Evolutionary conservation across 106 monocot genomes (phyloP).

Genomic region (Triglochin maritima): DNA sequence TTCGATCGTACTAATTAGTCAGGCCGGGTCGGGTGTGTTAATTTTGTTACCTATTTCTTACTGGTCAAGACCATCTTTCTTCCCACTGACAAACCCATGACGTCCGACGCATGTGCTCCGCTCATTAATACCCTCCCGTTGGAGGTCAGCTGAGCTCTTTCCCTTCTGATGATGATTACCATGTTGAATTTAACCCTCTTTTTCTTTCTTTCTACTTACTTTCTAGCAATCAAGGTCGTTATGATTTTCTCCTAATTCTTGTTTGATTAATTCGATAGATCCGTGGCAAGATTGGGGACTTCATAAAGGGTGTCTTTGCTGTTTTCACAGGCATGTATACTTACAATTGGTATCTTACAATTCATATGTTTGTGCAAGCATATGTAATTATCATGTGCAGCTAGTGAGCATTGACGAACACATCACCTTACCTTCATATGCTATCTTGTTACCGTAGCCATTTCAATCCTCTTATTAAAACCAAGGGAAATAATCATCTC

Average conservation of each 20-base stretch:
- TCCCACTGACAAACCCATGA: constrained; percentile 68
- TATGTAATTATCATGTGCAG: too few species aligned
- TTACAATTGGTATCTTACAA: too few species aligned
- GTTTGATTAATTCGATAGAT: constrained; percentile 30
- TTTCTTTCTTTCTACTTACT: background rate
- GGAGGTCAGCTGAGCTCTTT: constrained; percentile 39
- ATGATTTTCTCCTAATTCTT: background rate
- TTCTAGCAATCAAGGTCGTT: background rate
- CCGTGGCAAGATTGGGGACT: constrained; percentile 74
- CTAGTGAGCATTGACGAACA: too few species aligned
- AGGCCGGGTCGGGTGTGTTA: background rate
- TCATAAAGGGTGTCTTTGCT: constrained; percentile 78
- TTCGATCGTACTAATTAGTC: too few species aligned
- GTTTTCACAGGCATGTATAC: constrained; percentile 78
- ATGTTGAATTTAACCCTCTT: background rate
- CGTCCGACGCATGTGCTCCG: constrained; percentile 66
- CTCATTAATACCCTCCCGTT: constrained; percentile 94
- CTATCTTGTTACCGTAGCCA: background rate
- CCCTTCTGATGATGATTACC: background rate
- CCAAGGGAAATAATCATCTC: too few species aligned
- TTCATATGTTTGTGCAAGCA: too few species aligned
- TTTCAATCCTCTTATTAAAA: background rate
- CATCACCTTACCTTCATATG: background rate
- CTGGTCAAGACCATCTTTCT: constrained; percentile 85
- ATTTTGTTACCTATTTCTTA: constrained; percentile 1